Conservation (phyloP, 306 rosid species). For the Rubus idaeus region DNA sequence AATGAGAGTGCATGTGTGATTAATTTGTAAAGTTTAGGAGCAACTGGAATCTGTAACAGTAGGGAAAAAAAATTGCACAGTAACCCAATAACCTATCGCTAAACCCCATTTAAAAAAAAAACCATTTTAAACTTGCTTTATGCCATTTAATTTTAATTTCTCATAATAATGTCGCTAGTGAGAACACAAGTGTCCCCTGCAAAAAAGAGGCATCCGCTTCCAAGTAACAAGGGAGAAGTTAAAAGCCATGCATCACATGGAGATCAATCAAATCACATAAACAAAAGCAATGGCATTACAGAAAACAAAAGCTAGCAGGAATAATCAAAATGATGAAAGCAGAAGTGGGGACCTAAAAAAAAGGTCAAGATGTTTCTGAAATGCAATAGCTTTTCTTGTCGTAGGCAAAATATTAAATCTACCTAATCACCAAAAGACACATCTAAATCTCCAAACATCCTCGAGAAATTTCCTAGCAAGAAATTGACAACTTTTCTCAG, state of each 20-base stretch:
- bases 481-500: conserved; percentile 17
- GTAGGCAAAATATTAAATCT: conserved; percentile 1
- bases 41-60: not conserved
- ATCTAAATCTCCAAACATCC: conserved; percentile 1
- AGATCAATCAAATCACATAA: conserved; percentile 20
- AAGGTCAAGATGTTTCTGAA: conserved; percentile 17
- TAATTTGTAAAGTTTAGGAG: not conserved
- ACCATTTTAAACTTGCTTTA: not conserved
- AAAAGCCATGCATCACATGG: conserved; percentile 30
- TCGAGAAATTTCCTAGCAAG: conserved; percentile 24
- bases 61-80: not conserved
- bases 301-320: conserved; percentile 30
- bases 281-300: conserved; percentile 18
- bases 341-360: conserved; percentile 10
- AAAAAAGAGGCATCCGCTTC: conserved; percentile 14
- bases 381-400: conserved; percentile 6
- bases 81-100: not conserved
- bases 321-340: conserved; percentile 27
- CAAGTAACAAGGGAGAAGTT: conserved; percentile 16
- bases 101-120: too few species aligned
- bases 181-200: conserved; percentile 22
- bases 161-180: conserved; percentile 11
- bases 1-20: not conserved
- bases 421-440: conserved; percentile 29
- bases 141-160: not conserved